A percentile compares a stretch with the other conserved stretches of the same genome.
Evolutionary conservation across 345 rosid species (phyloP).

Genomic region (Jatropha curcas): DNA sequence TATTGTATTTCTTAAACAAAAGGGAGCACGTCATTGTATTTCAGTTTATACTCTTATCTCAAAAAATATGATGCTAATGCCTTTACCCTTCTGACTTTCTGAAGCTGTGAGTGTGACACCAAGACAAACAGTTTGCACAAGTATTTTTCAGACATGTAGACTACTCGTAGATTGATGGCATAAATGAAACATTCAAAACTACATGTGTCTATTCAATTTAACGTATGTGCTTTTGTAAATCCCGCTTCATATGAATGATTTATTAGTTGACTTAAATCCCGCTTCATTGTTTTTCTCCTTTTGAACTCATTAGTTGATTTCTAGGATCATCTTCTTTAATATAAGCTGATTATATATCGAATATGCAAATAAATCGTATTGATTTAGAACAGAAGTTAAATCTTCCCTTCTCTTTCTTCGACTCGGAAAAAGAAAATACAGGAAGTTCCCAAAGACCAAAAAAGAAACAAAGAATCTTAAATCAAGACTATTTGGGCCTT

Average conservation of each 20-base stretch:
- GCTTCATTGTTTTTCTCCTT: neutral
- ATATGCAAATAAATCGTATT: neutral
- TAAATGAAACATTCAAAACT: neutral
- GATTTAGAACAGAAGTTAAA: neutral
- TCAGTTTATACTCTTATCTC: too few species aligned
- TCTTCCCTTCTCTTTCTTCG: too few species aligned
- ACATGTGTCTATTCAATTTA: too few species aligned
- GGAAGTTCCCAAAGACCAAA: neutral
- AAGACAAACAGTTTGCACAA: too few species aligned
- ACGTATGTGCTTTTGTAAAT: neutral
- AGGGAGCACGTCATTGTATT: too few species aligned
- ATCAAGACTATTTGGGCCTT: constrained; percentile 16
- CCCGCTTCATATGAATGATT: neutral
- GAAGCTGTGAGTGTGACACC: too few species aligned
- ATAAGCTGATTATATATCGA: too few species aligned
- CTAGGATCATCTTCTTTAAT: neutral
- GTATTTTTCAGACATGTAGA: neutral
- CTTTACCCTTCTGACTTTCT: too few species aligned
- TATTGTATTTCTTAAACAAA: too few species aligned
- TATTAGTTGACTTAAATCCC: too few species aligned
- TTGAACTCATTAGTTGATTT: neutral
- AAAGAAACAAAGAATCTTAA: neutral
- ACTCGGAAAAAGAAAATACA: neutral
- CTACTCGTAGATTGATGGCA: neutral
- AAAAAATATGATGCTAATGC: too few species aligned